Evolutionary conservation across 495 filamentous ascomycete species (phyloP).

Genomic region (Parmelia sp.): DNA sequence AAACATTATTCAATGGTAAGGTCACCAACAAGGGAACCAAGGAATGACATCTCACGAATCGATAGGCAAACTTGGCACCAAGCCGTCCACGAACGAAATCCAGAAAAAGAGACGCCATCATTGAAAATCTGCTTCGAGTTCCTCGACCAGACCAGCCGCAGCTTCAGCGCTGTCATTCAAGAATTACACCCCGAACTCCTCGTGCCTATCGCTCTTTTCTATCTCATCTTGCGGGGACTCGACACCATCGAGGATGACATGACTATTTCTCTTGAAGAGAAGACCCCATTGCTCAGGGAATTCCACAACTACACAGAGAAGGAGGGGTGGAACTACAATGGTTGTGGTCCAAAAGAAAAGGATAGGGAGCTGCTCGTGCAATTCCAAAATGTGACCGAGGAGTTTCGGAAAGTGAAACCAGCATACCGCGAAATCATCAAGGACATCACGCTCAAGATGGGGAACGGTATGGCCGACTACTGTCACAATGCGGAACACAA

Average conservation of each 20-base stretch:
- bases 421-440: constrained; percentile 80
- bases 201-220: constrained; percentile 87
- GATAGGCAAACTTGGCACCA: constrained; percentile 94
- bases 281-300: constrained; percentile 78
- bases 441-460: constrained; percentile 94
- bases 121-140: constrained; percentile 78
- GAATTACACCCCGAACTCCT: constrained; percentile 92
- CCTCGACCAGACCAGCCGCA: constrained; percentile 82
- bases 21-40: constrained; percentile 14
- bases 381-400: constrained; percentile 77
- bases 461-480: constrained; percentile 97
- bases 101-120: constrained; percentile 63
- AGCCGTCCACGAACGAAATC: constrained; percentile 77
- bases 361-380: constrained; percentile 86
- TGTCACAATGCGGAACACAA: constrained; percentile 73
- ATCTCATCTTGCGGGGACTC: constrained; percentile 79
- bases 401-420: constrained; percentile 85
- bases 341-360: constrained; percentile 86
- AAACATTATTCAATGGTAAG: constrained; percentile 89
- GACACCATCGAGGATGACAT: constrained; percentile 99
- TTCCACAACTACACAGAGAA: constrained; percentile 72
- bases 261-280: constrained; percentile 71
- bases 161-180: constrained; percentile 88
- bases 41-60: constrained; percentile 12
- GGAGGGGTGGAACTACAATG: constrained; percentile 85